These are phyloP conservation scores for Penicillium sp. DNA, from an alignment of 2,329 filamentous ascomycete species.

Conservation along the genomic window DNA sequence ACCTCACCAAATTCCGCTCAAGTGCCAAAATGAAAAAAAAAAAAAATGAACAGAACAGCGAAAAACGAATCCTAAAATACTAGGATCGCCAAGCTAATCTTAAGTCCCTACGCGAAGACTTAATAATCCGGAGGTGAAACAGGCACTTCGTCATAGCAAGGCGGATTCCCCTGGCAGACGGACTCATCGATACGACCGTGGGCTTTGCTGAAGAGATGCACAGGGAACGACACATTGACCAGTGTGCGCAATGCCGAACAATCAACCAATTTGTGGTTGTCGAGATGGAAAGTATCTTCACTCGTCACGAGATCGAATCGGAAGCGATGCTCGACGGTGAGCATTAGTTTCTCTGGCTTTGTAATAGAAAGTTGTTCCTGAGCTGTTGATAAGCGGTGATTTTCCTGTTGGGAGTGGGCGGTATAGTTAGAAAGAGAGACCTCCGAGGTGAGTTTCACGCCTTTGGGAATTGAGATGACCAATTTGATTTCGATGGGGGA, in stretches of 20 bases:
- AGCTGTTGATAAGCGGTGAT: neutral
- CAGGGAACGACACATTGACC: slow-evolving; percentile 10
- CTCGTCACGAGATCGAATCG: slow-evolving; percentile 12
- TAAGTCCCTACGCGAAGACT: neutral
- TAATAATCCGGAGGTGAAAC: slow-evolving; percentile 14
- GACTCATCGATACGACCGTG: slow-evolving; percentile 3
- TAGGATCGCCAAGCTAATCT: too few relatives aligned
- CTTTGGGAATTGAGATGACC: slow-evolving; percentile 6
- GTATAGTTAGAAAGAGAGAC: slow-evolving; percentile 5
- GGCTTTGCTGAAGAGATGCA: slow-evolving; percentile 1
- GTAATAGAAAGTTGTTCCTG: neutral
- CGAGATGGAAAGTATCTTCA: slow-evolving; percentile 14
- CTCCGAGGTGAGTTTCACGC: neutral
- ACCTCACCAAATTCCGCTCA: too few relatives aligned
- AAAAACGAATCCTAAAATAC: too few relatives aligned
- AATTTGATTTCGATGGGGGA: slow-evolving; percentile 9
- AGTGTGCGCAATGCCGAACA: slow-evolving; percentile 9
- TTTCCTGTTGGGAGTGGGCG: neutral
- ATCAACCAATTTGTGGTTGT: slow-evolving; percentile 11
- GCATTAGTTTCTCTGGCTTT: neutral
- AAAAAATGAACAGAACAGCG: too few relatives aligned
- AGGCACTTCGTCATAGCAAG: slow-evolving; percentile 15
- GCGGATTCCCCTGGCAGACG: slow-evolving; percentile 5
- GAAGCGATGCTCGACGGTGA: slow-evolving; percentile 14
- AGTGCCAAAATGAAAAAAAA: too few relatives aligned